Conservation (phyloP, 306 rosid species). For the Neltuma alba region DNA sequence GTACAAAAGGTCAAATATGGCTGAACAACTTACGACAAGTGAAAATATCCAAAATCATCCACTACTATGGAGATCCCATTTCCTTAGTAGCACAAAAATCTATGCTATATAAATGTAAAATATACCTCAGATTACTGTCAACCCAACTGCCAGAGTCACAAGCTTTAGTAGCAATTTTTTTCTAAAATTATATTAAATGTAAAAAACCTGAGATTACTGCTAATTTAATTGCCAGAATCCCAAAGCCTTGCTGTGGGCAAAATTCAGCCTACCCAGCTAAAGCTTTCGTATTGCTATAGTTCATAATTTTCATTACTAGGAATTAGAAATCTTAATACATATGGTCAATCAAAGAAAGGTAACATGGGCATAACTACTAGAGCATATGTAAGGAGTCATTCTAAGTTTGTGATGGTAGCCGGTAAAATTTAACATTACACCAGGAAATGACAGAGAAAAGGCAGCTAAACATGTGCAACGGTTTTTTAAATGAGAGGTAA, state of each 20-base stretch:
- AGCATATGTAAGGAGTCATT: not conserved
- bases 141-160: not conserved
- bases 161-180: not conserved
- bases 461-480: not conserved
- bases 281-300: not conserved
- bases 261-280: slow-evolving; percentile 1
- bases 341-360: not conserved
- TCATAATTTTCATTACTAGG: not conserved
- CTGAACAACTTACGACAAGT: too few relatives aligned
- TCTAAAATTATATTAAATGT: not conserved
- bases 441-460: not conserved
- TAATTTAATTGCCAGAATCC: not conserved
- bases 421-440: not conserved
- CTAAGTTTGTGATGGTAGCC: not conserved
- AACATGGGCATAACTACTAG: not conserved
- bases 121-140: not conserved
- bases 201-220: not conserved
- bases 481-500: not conserved
- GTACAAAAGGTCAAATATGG: not conserved
- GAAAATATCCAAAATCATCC: too few relatives aligned
- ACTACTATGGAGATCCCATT: not conserved
- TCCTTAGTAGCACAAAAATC: not conserved
- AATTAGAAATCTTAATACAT: not conserved
- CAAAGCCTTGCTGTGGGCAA: not conserved
- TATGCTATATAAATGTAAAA: not conserved